A percentile compares a stretch with the other conserved stretches of the same genome.
Conservation (phyloP, 345 rosid genomes). For the Mercurialis annua region DNA sequence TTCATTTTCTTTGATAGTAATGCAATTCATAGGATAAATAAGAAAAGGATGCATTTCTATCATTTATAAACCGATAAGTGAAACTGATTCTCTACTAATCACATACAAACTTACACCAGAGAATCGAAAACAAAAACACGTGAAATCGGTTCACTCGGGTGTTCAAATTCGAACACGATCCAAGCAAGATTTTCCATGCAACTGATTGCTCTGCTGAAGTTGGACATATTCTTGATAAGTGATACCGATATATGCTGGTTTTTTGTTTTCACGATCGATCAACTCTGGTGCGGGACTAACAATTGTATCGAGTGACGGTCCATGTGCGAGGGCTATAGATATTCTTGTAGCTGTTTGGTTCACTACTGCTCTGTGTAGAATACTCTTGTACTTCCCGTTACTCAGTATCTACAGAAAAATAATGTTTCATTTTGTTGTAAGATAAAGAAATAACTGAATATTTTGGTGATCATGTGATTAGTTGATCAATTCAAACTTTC, state of each 20-base stretch:
- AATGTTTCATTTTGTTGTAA: no score
- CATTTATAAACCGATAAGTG: not conserved
- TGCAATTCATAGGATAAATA: no score
- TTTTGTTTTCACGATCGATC: constrained; percentile 11
- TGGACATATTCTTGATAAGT: constrained; percentile 35
- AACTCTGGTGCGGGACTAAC: constrained; percentile 38
- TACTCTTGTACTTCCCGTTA: constrained; percentile 58
- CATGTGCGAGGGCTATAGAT: constrained; percentile 30
- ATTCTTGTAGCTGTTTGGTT: constrained; percentile 36
- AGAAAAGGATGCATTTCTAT: no score
- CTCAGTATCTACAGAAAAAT: constrained; percentile 35
- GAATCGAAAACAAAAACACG: no score
- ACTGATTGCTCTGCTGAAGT: constrained; percentile 35
- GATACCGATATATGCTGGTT: constrained; percentile 32
- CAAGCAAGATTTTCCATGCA: constrained; percentile 36
- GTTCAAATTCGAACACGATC: constrained; percentile 22
- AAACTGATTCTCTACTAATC: no score
- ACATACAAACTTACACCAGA: no score
- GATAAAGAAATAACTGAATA: no score
- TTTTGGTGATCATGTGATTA: no score
- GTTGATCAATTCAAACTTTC: not conserved
- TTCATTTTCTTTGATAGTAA: no score
- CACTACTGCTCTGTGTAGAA: constrained; percentile 44
- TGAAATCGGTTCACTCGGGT: no score
- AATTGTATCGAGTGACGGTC: constrained; percentile 43